Percentiles rank a stretch among this genome's conserved stretches.
Conservation (phyloP, 2,329 filamentous ascomycete species). For the Fusarium heterosporum region DNA sequence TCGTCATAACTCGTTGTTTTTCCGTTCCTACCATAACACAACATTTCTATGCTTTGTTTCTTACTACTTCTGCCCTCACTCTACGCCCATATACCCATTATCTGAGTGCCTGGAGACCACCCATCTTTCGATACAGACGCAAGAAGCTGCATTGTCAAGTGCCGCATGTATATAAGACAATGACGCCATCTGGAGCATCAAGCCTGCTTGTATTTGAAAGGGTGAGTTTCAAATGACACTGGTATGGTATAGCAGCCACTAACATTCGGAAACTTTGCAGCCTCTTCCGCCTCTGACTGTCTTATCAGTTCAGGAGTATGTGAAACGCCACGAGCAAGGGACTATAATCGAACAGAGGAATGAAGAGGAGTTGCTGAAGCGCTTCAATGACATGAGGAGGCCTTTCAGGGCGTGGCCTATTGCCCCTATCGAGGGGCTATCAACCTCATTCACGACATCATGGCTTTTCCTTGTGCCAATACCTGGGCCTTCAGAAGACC, state of each 20-base stretch:
- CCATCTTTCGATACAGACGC: neutral
- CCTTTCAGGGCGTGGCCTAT: conserved; percentile 48
- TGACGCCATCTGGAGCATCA: neutral
- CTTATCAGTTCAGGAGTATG: conserved; percentile 46
- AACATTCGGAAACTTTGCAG: conserved; percentile 9
- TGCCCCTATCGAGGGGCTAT: conserved; percentile 47
- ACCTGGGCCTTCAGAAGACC: conserved; percentile 33
- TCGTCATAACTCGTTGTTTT: neutral
- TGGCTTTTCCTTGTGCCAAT: conserved; percentile 50
- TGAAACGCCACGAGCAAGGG: conserved; percentile 48
- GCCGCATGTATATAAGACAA: neutral
- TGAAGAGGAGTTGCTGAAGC: conserved; percentile 44
- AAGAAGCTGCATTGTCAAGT: neutral
- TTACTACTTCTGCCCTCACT: neutral
- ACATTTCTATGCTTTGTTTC: neutral
- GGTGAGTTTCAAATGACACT: conserved; percentile 8
- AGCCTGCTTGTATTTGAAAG: neutral
- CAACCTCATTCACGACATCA: conserved; percentile 47
- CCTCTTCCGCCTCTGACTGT: conserved; percentile 28
- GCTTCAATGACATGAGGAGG: conserved; percentile 43
- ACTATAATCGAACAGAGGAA: conserved; percentile 52
- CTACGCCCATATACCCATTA: neutral
- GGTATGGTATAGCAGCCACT: neutral
- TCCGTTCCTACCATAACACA: neutral
- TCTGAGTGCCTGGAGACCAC: neutral